Base-by-base conservation (phyloP, 441 rosid genomes). In the Adansonia rubrostipa region DNA sequence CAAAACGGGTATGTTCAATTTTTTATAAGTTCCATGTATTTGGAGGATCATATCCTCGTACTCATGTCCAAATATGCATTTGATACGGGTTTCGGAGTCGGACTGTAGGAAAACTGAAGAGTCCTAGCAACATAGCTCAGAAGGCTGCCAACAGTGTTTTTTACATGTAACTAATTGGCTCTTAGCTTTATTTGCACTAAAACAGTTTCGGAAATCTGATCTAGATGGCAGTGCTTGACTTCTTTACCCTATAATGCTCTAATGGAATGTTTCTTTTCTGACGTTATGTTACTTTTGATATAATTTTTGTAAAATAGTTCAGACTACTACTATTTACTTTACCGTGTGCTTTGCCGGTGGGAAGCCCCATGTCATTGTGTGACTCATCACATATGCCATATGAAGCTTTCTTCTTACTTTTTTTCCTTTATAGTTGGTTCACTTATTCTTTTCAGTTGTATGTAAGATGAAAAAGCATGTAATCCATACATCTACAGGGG, bases 401-500 rank as follows among this genome's bases (percentile, higher is more conserved):
- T 47, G 6, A 20, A 45, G 73, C 56, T 68, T 20, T 20, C 17
- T 68, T 19, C 6, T 47, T 45, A 13, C 33, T 45, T 44, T 28
- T 5, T 68, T 20, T 47, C 9, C 10, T 6, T 9, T 47, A 0
- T 45, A 4, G 9, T 20, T 47, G 33, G 56, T 19, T 47, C 17
- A 47, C 54, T 19, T 17, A 19, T 17, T 67, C 14, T 44, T 67
- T 47, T 44, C 28, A 44, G 19, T 6, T 44, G 9, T 9, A 3
- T 67, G 28, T 67, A 44, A 44, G 33, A 67, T 67, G 51, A 67
- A 19, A 67, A 36, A 45, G 7, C 22, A 20, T 68, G 33, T 47
- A 10, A 20, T 1, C 9, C 54, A 45, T 67, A 28, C 15, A 66
- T 28, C 74, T 79, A 79, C 90, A 95, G 99, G 92, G 99, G 99